A percentile compares a stretch with the other conserved stretches of the same genome.
Conservation (phyloP, 2,329 filamentous ascomycete species). For the Alternaria incomplexa region DNA sequence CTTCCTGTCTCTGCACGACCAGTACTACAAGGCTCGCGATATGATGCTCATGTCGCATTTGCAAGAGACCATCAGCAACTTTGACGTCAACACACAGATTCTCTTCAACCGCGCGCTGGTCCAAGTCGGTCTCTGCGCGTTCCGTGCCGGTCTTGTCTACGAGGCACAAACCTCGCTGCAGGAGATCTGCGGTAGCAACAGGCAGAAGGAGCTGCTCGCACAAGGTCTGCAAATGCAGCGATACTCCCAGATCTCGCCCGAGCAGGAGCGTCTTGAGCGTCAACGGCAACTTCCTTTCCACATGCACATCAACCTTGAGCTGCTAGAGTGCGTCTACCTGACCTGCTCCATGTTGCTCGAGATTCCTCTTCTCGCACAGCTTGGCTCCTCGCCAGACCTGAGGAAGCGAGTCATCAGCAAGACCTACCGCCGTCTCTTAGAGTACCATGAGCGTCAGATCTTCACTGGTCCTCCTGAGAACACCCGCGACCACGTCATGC, state of each 20-base stretch:
- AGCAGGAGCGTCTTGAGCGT: slow-evolving; percentile 96
- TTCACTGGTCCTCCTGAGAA: slow-evolving; percentile 99
- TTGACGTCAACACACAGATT: slow-evolving; percentile 96
- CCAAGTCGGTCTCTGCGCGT: slow-evolving; percentile 96
- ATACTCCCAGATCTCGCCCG: slow-evolving; percentile 93
- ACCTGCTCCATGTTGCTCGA: slow-evolving; percentile 99
- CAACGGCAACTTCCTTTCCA: slow-evolving; percentile 98
- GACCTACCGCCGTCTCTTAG: slow-evolving; percentile 98
- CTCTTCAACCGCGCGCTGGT: slow-evolving; percentile 98
- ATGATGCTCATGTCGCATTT: slow-evolving; percentile 99
- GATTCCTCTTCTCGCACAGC: slow-evolving; percentile 95
- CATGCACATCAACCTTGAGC: slow-evolving; percentile 99
- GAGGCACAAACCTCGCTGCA: slow-evolving; percentile 97
- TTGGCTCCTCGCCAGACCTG: slow-evolving; percentile 93
- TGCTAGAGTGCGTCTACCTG: slow-evolving; percentile 97
- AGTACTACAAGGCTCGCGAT: slow-evolving; percentile 97
- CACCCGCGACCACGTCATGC: slow-evolving; percentile 98
- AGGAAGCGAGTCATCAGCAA: slow-evolving; percentile 99
- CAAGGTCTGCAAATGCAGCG: slow-evolving; percentile 99
- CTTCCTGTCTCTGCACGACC: slow-evolving; percentile 94
- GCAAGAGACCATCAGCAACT: slow-evolving; percentile 95
- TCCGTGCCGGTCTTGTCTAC: slow-evolving; percentile 95
- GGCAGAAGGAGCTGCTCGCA: slow-evolving; percentile 96
- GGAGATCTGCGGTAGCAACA: slow-evolving; percentile 95
- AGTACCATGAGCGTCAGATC: slow-evolving; percentile 99